These are phyloP conservation scores for Vaccinium myrtillus DNA, from an alignment of 148 eudicot genomes.

Conservation along the genomic window DNA sequence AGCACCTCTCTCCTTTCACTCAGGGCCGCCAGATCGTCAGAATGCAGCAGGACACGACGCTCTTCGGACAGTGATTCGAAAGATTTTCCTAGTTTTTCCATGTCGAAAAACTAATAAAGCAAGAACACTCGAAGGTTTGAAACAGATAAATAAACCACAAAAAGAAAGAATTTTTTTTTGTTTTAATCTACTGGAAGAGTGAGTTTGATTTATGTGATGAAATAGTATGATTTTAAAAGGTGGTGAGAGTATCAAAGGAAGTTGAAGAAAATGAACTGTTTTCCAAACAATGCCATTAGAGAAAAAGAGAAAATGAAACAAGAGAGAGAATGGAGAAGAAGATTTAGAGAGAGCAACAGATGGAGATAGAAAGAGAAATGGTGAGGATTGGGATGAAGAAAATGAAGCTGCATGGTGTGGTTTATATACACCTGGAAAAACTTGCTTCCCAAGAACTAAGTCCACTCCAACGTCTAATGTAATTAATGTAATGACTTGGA, in stretches of 20 bases:
- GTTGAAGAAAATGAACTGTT: background rate
- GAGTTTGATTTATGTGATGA: background rate
- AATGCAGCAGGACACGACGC: constrained; percentile 28
- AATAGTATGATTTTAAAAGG: background rate
- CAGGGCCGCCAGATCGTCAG: constrained; percentile 21
- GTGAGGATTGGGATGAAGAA: background rate
- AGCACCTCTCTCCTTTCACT: constrained; percentile 6
- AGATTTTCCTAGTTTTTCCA: constrained; percentile 27
- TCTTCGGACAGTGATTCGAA: constrained; percentile 34
- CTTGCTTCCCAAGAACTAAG: background rate
- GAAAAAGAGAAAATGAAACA: background rate
- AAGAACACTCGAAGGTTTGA: background rate
- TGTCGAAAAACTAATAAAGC: background rate
- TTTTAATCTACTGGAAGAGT: background rate
- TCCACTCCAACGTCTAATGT: background rate
- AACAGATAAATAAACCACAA: background rate
- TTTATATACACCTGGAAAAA: background rate
- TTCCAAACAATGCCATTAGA: background rate
- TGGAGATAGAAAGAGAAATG: background rate
- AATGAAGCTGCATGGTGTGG: constrained; percentile 3
- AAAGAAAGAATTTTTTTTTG: background rate
- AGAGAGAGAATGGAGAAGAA: background rate
- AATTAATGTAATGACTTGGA: background rate
- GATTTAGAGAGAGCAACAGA: background rate
- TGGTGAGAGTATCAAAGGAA: background rate